These are phyloP conservation scores for Sclerotinia nivalis DNA, from an alignment of 2,329 filamentous ascomycete species.

Conservation along the genomic window DNA sequence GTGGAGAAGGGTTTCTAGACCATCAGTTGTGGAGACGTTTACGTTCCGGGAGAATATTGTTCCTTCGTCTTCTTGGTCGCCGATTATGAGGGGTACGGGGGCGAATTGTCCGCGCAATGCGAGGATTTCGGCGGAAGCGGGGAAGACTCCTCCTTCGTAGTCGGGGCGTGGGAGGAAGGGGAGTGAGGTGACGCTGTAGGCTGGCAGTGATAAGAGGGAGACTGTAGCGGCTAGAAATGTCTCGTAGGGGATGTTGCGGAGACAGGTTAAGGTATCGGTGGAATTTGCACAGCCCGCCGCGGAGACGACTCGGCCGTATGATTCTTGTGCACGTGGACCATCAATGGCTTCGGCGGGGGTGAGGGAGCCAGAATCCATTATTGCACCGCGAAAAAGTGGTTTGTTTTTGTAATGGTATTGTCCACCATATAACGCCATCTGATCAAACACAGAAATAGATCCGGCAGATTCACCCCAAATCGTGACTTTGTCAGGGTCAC, in stretches of 20 bases:
- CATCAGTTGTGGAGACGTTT: conserved; percentile 62
- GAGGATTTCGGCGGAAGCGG: conserved; percentile 62
- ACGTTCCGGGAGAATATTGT: conserved; percentile 66
- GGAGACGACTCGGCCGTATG: conserved; percentile 62
- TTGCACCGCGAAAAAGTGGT: conserved; percentile 70
- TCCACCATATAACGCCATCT: conserved; percentile 73
- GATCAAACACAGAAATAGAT: conserved; percentile 71
- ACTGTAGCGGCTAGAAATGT: conserved; percentile 65
- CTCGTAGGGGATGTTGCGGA: conserved; percentile 60
- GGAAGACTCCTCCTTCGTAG: conserved; percentile 53
- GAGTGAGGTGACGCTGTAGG: conserved; percentile 68
- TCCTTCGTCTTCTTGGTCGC: conserved; percentile 79
- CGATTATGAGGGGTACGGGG: conserved; percentile 64
- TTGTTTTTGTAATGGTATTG: conserved; percentile 73
- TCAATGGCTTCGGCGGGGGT: conserved; percentile 64
- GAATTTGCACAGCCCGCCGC: conserved; percentile 60
- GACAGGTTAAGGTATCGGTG: conserved; percentile 61
- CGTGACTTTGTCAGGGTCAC: conserved; percentile 53
- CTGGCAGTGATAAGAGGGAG: conserved; percentile 66
- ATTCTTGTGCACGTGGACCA: conserved; percentile 61
- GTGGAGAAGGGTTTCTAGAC: conserved; percentile 62
- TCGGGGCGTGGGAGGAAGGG: conserved; percentile 76
- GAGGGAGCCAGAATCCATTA: conserved; percentile 72
- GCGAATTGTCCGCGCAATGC: conserved; percentile 55
- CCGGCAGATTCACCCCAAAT: conserved; percentile 58